Evolutionary conservation across 2,329 filamentous ascomycete species (phyloP).

Genomic region (Talaromyces sp.): DNA sequence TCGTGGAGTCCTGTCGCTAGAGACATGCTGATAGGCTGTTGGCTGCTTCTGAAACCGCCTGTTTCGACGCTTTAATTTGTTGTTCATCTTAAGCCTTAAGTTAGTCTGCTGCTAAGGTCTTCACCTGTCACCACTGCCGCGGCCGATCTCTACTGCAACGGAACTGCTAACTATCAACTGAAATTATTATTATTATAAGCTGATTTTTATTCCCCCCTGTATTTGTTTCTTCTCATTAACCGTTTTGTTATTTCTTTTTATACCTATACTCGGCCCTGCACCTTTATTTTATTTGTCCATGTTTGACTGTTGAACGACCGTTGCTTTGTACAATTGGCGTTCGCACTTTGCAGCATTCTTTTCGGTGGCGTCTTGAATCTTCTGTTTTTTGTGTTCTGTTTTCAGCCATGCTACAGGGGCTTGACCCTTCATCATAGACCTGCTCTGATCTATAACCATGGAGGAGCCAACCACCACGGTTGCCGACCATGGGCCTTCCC

Average conservation of each 20-base stretch:
- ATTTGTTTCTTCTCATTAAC: background rate
- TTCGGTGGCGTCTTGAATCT: background rate
- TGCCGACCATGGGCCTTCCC: conserved; percentile 11
- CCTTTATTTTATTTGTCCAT: background rate
- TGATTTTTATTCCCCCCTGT: background rate
- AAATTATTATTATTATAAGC: background rate
- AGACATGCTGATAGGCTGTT: background rate
- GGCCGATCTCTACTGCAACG: background rate
- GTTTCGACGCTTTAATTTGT: background rate
- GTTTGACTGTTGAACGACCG: background rate
- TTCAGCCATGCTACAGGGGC: conserved; percentile 1
- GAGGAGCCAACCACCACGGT: background rate
- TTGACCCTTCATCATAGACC: background rate
- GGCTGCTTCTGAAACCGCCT: background rate
- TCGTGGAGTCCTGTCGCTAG: background rate
- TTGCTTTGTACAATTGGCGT: background rate
- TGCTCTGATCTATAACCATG: background rate
- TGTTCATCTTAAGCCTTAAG: background rate
- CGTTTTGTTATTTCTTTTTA: background rate
- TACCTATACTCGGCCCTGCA: background rate
- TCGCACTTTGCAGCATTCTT: background rate
- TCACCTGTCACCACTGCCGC: background rate
- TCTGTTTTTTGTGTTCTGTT: background rate
- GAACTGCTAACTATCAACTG: background rate
- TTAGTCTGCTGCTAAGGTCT: no score